Evolutionary conservation across 2,329 filamentous ascomycete species (phyloP).

Genomic region (Talaromyces islandicus): DNA sequence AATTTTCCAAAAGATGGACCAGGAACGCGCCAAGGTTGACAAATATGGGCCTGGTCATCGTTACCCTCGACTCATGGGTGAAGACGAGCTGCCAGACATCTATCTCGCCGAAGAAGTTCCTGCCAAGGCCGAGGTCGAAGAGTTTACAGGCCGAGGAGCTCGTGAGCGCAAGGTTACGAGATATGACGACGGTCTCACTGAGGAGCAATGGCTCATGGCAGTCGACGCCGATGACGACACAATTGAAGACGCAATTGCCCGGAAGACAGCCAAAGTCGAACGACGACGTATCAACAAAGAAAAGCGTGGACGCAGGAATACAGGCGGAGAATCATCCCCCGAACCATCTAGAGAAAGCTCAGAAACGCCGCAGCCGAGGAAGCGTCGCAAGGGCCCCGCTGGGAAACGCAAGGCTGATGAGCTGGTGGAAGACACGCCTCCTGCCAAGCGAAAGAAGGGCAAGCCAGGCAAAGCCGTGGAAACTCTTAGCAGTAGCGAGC

Average conservation of each 20-base stretch:
- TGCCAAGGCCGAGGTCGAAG: constrained; percentile 70
- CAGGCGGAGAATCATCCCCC: constrained; percentile 63
- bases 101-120: constrained; percentile 84
- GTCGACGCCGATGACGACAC: constrained; percentile 95
- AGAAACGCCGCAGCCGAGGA: constrained; percentile 70
- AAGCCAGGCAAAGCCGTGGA: constrained; percentile 65
- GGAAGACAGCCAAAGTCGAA: constrained; percentile 80
- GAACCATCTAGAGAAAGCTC: constrained; percentile 74
- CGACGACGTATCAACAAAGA: constrained; percentile 71
- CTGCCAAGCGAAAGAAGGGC: constrained; percentile 70
- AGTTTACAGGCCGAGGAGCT: constrained; percentile 78
- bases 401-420: constrained; percentile 87
- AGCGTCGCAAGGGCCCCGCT: constrained; percentile 69
- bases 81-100: constrained; percentile 86
- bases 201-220: constrained; percentile 98
- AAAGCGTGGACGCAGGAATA: constrained; percentile 46
- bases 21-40: constrained; percentile 60
- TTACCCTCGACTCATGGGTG: constrained; percentile 73
- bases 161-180: constrained; percentile 90
- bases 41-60: constrained; percentile 66
- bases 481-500: constrained; percentile 62
- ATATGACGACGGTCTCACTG: constrained; percentile 95
- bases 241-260: constrained; percentile 84
- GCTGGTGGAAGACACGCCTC: constrained; percentile 69
- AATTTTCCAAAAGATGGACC: constrained; percentile 78